Base-by-base conservation (phyloP, 495 filamentous ascomycete genomes). In the Aspergillus heteromorphus region DNA sequence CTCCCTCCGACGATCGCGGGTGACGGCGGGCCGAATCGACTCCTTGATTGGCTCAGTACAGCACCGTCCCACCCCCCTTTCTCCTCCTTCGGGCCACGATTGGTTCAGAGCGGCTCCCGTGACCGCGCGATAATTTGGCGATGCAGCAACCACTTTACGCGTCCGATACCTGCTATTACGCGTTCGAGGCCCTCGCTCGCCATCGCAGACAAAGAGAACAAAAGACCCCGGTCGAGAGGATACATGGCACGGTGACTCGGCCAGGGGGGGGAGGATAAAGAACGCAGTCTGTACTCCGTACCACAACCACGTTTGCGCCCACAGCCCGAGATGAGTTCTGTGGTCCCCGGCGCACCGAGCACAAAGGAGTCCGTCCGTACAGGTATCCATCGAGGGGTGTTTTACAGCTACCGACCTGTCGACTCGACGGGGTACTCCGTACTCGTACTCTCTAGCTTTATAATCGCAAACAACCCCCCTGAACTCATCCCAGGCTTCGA, bases 81-180 rank as follows among this genome's bases (percentile, higher is more conserved):
- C 29, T 29, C 45, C 53, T 16, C 29, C 43, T 30, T n/a, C 40
- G 40, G 1, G 38, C 1, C 10, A 48, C 63, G 23, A 65, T 63
- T 72, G 63, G 61, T 7, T 54, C 42, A 43, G 52, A 6, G 17
- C 10, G 48, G 23, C 42, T 55, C 70, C 57, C 68, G 71, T 75
- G 73, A 75, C 58, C 41, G 53, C 71, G 73, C 63, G 73, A 48
- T 57, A 50, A 70, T 73, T 73, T 74, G 66, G 72, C 66, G 71
- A 71, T 63, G 8, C 20, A 19, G 21, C 25, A 56, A 55, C 63
- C 59, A 58, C 62, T 65, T 62, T 69, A 71, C 69, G 71, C 71
- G 71, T 69, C 58, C 55, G 56, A 62, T 67, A 66, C 67, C 56
- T 2, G 45, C 58, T 50, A 53, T 66, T 63, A 69, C 72, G 70